These are phyloP conservation scores for Cyclotella kingstonii DNA, from an alignment of 108 stramenopile genomes.

Conservation along the genomic window DNA sequence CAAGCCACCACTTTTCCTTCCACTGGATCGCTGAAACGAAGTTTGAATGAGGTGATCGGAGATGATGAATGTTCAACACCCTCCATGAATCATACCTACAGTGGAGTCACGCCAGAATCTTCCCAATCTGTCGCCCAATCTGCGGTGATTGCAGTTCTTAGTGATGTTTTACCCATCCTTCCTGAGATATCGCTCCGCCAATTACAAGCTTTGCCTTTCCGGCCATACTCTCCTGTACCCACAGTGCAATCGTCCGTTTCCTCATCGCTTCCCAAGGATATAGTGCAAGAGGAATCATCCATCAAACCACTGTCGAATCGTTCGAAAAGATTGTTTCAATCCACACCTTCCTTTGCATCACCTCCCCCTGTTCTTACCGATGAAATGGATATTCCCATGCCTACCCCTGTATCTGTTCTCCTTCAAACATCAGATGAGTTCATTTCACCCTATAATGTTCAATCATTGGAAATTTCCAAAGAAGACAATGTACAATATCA, in stretches of 20 bases:
- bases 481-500: slow-evolving; percentile 10
- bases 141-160: slow-evolving; percentile 24
- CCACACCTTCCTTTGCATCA: slow-evolving; percentile 7
- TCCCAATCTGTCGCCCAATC: slow-evolving; percentile 47
- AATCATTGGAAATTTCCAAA: background rate
- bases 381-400: slow-evolving; percentile 52
- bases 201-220: background rate
- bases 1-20: slow-evolving; percentile 59
- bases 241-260: background rate
- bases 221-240: slow-evolving; percentile 3
- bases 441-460: slow-evolving; percentile 10
- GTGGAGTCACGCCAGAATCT: slow-evolving; percentile 36
- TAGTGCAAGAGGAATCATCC: background rate
- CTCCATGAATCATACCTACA: background rate
- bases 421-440: slow-evolving; percentile 44
- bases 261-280: background rate
- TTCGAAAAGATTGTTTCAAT: no score
- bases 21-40: slow-evolving; percentile 72
- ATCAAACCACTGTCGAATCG: background rate
- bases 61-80: slow-evolving; percentile 8
- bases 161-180: slow-evolving; percentile 36
- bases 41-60: slow-evolving; percentile 48
- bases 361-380: slow-evolving; percentile 7
- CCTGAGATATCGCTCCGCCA: slow-evolving; percentile 14
- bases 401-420: slow-evolving; percentile 45